Evolutionary conservation across 2,329 filamentous ascomycete species (phyloP).

Genomic region (Pseudogymnoascus destructans): DNA sequence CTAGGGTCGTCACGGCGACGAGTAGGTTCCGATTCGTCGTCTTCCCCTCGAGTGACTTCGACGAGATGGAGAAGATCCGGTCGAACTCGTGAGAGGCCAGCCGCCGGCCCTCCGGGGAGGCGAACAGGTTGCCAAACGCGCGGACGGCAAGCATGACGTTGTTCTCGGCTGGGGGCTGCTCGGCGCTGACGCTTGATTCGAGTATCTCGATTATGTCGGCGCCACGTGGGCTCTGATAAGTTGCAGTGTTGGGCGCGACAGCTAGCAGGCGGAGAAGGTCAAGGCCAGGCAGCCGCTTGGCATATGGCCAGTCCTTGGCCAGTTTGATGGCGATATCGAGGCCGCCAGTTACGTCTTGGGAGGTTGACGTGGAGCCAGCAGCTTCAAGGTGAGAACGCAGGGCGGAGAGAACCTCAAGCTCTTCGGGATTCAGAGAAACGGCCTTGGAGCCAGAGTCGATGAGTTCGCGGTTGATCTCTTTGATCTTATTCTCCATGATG

Average conservation of each 20-base stretch:
- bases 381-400: conserved; percentile 53
- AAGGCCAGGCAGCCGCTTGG: conserved; percentile 68
- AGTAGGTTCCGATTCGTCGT: conserved; percentile 66
- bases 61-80: conserved; percentile 33
- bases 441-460: conserved; percentile 60
- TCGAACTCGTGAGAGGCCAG: conserved; percentile 47
- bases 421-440: conserved; percentile 57
- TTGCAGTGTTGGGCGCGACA: conserved; percentile 52
- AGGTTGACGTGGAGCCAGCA: conserved; percentile 25
- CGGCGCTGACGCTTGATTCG: conserved; percentile 42
- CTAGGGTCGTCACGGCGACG: conserved; percentile 68
- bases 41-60: conserved; percentile 50
- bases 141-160: conserved; percentile 79
- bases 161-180: conserved; percentile 53
- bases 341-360: conserved; percentile 37
- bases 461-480: conserved; percentile 61
- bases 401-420: conserved; percentile 48
- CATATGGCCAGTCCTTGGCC: conserved; percentile 65
- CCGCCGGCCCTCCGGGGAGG: conserved; percentile 55
- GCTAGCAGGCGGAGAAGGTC: conserved; percentile 80
- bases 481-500: conserved; percentile 62
- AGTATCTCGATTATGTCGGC: conserved; percentile 49
- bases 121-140: conserved; percentile 72
- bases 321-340: conserved; percentile 58
- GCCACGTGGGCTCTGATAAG: conserved; percentile 38